Evolutionary conservation across 768 basidiomycete species (phyloP).

Genomic region (Tubosaeta sp.): DNA sequence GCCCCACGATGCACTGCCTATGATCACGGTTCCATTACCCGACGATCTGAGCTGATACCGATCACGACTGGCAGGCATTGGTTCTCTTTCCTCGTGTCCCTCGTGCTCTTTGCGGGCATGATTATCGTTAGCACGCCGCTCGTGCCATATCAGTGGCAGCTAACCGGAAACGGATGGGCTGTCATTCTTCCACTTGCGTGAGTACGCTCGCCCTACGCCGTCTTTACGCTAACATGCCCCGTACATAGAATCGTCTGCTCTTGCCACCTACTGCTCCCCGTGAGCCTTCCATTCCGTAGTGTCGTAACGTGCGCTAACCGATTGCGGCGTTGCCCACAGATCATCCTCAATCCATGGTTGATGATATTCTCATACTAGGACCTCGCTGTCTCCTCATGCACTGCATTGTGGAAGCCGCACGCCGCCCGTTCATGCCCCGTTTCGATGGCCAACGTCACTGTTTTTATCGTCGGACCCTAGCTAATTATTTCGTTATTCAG

Average conservation of each 20-base stretch:
- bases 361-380: slow-evolving; percentile 70
- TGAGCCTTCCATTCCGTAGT: slow-evolving; percentile 38
- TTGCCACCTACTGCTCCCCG: slow-evolving; percentile 73
- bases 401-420: neutral
- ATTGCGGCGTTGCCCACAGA: slow-evolving; percentile 34
- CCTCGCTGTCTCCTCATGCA: slow-evolving; percentile 4
- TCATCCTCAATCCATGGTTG: slow-evolving; percentile 84
- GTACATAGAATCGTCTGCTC: slow-evolving; percentile 49
- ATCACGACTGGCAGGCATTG: slow-evolving; percentile 25
- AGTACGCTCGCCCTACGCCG: slow-evolving; percentile 28
- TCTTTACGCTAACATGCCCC: slow-evolving; percentile 1
- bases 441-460: too few relatives aligned
- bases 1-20: neutral
- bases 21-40: neutral
- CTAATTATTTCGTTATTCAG: too few relatives aligned
- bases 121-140: slow-evolving; percentile 50
- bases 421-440: too few relatives aligned
- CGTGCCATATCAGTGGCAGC: slow-evolving; percentile 65
- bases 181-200: slow-evolving; percentile 74
- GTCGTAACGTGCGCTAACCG: slow-evolving; percentile 18
- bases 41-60: slow-evolving; percentile 14
- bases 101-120: slow-evolving; percentile 51
- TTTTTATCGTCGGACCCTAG: too few relatives aligned
- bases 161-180: slow-evolving; percentile 59
- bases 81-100: slow-evolving; percentile 46